Base-by-base conservation (phyloP, 331 rosid species). In the Quercus tomentella region DNA sequence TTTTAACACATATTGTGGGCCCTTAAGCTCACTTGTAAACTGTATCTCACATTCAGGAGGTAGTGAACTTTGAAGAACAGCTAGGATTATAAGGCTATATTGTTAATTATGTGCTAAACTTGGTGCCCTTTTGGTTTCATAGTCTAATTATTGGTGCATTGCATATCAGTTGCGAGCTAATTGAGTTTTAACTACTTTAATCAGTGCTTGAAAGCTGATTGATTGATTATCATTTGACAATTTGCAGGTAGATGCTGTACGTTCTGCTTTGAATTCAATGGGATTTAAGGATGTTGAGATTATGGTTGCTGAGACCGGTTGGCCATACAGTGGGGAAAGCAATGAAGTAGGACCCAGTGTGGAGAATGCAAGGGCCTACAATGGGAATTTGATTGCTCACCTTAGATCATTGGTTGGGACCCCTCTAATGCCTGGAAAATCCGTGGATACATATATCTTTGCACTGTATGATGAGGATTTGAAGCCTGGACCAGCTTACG, bases 361-460 rank as follows among this genome's bases (percentile, higher is more conserved):
- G 31, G 98, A 93, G 73, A 95, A 91, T 77, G 98, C 98, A 21
- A 91, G 77, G 80, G 94, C 97, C 80, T 95, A 91, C 33, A 95
- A 91, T 79, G 97, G 97, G 33, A 95, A 95, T 82, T 83, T 95
- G 74, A 93, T 95, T 70, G 76, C 86, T 17, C 99, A 93, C 73
- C 99, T 95, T 74, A 88, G 92, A 70, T 95, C 98, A 56, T 25
- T 88, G 91, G 97, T 90, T 70, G 97, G 99, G 30, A 95, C 98
- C 3, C 99, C 98, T 35, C 70, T 95, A 83, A 89, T 93, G 91
- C 99, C 99, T 23, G 96, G 96, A 5, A 91, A 90, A 60, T 93
- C 99, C 20, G 92, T 91, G 56, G 92, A 92, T 67, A 95, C 96
- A 0, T 95, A 83, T 55, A 89, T 95, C 78, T 93, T 90, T 73